These are phyloP conservation scores for Fusarium coicis DNA, from an alignment of 2,329 filamentous ascomycete species.

Conservation along the genomic window DNA sequence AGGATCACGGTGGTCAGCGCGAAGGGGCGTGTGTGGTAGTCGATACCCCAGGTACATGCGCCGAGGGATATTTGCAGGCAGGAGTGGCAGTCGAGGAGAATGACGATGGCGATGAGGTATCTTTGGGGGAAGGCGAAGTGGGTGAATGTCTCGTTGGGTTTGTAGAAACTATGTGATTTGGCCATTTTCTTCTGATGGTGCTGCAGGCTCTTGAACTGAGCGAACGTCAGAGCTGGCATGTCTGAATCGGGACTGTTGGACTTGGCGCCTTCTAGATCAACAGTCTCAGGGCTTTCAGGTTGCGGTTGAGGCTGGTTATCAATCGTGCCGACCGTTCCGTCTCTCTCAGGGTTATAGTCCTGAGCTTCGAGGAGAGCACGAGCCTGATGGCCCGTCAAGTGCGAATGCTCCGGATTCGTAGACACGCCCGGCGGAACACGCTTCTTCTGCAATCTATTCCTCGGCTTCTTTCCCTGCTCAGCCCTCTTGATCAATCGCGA, in stretches of 20 bases:
- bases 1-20: constrained; percentile 85
- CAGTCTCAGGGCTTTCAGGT: constrained; percentile 49
- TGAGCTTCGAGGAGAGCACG: constrained; percentile 28
- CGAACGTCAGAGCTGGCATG: constrained; percentile 69
- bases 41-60: constrained; percentile 81
- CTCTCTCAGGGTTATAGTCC: constrained; percentile 20
- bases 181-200: constrained; percentile 84
- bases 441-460: constrained; percentile 35
- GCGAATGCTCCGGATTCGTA: not conserved
- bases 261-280: constrained; percentile 55
- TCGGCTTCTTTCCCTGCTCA: constrained; percentile 61
- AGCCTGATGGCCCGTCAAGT: constrained; percentile 37
- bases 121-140: constrained; percentile 82
- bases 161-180: constrained; percentile 89
- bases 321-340: constrained; percentile 3
- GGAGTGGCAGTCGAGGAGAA: constrained; percentile 82
- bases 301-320: constrained; percentile 52
- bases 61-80: constrained; percentile 84
- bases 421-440: constrained; percentile 17
- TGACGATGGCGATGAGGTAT: constrained; percentile 80
- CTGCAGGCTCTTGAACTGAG: constrained; percentile 75
- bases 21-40: constrained; percentile 74
- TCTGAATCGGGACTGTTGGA: constrained; percentile 55
- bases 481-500: constrained; percentile 51
- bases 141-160: constrained; percentile 85